phyloP scores from a whole-genome alignment of 441 rosid species.

The Capsella rubella region DNA sequence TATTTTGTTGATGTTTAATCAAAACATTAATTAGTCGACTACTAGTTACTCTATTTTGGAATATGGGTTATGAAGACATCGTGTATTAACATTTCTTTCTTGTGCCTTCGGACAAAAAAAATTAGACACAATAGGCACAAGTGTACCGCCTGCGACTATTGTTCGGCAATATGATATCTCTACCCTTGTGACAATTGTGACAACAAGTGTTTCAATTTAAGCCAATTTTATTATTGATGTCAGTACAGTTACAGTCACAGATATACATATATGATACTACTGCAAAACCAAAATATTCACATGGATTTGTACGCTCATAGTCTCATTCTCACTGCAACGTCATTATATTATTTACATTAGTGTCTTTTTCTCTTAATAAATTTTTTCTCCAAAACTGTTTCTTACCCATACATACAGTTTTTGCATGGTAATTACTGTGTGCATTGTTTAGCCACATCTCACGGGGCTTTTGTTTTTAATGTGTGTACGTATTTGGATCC shows the following conservation, averaged over 20 bases:
- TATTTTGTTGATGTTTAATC: background rate
- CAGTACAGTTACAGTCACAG: background rate
- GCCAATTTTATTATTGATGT: background rate
- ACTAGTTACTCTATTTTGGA: background rate
- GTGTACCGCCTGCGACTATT: background rate
- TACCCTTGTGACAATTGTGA: background rate
- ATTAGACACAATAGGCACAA: background rate
- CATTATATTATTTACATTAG: background rate
- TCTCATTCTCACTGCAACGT: background rate
- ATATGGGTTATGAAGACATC: background rate
- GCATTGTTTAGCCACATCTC: background rate
- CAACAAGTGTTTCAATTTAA: background rate
- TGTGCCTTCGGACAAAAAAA: constrained; percentile 8
- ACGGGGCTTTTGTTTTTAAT: too few species aligned
- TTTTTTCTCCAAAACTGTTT: background rate
- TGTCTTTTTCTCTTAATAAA: background rate
- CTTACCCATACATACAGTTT: background rate
- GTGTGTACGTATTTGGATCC: background rate
- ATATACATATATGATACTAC: background rate
- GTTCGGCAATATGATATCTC: constrained; percentile 8
- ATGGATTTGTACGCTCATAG: background rate
- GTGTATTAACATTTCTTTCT: constrained; percentile 5
- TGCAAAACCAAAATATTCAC: background rate
- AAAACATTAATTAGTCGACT: background rate
- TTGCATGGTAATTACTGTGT: background rate